Conservation (phyloP, 306 rosid species). For the Sechiopsis laciniata region DNA sequence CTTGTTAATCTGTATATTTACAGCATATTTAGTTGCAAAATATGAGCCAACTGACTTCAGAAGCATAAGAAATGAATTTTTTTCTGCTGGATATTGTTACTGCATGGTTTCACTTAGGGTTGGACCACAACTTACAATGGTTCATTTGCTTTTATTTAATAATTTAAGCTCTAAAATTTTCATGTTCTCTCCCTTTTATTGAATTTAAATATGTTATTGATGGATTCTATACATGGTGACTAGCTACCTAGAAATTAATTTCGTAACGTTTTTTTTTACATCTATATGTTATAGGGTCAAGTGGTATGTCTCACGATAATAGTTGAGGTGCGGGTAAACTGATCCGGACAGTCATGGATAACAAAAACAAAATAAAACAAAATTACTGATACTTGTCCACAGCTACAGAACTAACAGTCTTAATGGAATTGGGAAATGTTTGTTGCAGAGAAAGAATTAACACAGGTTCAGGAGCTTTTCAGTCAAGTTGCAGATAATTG, state of each 20-base stretch:
- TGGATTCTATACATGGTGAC: neutral
- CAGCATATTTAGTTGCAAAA: too few species aligned
- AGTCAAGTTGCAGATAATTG: constrained; percentile 74
- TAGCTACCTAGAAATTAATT: too few species aligned
- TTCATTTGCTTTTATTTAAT: neutral
- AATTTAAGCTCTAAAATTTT: neutral
- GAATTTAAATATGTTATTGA: neutral
- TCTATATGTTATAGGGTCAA: too few species aligned
- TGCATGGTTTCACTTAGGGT: too few species aligned
- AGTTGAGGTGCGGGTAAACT: too few species aligned
- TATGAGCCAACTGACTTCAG: too few species aligned
- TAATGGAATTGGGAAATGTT: constrained; percentile 13
- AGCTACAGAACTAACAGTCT: constrained; percentile 19
- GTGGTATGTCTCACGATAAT: too few species aligned
- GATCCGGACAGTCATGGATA: too few species aligned
- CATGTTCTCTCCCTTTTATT: neutral
- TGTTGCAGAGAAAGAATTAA: constrained; percentile 64
- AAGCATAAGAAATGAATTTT: too few species aligned
- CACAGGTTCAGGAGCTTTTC: constrained; percentile 64
- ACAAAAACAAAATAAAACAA: too few species aligned
- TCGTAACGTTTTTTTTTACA: too few species aligned
- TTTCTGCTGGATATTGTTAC: too few species aligned
- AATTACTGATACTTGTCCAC: neutral
- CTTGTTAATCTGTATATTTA: constrained; percentile 13
- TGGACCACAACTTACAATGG: neutral